Base-by-base conservation (phyloP, 495 filamentous ascomycete genomes). In the Pseudomonodictys pantanalensis region DNA sequence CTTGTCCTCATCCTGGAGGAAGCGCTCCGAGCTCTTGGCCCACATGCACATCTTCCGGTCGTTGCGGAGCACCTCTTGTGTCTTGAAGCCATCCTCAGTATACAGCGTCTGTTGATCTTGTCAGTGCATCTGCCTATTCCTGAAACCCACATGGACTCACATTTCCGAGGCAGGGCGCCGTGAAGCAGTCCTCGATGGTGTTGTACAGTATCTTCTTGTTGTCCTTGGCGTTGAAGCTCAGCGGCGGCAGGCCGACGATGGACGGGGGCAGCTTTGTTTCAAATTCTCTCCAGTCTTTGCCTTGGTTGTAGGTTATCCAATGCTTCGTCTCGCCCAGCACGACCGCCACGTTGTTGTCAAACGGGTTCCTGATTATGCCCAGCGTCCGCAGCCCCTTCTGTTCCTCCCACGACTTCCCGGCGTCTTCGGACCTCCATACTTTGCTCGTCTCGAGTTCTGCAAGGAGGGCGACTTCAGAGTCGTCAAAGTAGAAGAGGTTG, bases 401-500 rank as follows among this genome's bases (percentile, higher is more conserved):
- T 33, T 76, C 72, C 3, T 79, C 71, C 92, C 92, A 98, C 35
- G 72, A 79, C 44, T 78, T 79, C 50, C 93, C 93, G 4, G 86
- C 89, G 73, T 96, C 85, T 43, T 78, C 77, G 33, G 92, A 95
- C 42, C 86, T 82, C 56, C 83, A 85, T 22, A 92, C 75, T 38
- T 79, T 82, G 30, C 78, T 77, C 9, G 75, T 73, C 5, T 71
- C 65, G 1, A 63, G 35, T 66, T 88, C 86, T 59, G 79, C 81
- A 59, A 87, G 80, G 24, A 93, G 72, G 49, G 91, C 73, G 44
- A 87, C 84, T 68, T 95, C 86, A 26, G 89, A 89, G 67, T 89
- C 88, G 56, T 90, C 82, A 67, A 98, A 97, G 73, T 95, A 98
- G 75, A 87, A 84, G 46, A 96, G 76, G 67, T 82, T 79, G 43